Base-by-base conservation (phyloP, 2,329 filamentous ascomycete species). In the Mycosphaerella arachidis region DNA sequence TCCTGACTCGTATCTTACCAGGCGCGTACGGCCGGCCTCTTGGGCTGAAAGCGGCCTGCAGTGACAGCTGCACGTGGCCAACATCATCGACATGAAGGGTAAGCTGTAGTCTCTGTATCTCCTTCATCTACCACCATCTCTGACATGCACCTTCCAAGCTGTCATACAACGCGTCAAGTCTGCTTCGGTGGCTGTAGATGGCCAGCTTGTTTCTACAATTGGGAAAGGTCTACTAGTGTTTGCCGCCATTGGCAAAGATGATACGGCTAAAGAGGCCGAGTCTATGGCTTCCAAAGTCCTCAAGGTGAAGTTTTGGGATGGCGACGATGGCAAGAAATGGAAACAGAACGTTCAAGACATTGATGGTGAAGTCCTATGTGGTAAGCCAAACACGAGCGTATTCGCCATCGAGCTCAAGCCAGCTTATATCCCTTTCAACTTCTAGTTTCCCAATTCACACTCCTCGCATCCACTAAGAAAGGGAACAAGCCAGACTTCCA, bases 401-500 rank as follows among this genome's bases (percentile, higher is more conserved):
- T 33, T 51, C 37, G 10, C 59, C 52, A 53, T 55, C 56, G 52
- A 60, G 48, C 55, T 53, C 55, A 27, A 12, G 29, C 40, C 46
- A 48, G 35, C 40, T 48, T 54, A 53, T 55, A 20, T 58, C 66
- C 54, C 55, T 33, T 24, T 55, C 55, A 63, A 35, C 57, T 24
- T 10, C 53, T 45, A 95, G 93, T 99, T 50, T 97, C 94, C 13
- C 94, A 99, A 77, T 99, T 99, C 73, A 99, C 94, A 2, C 84
- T 99, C 9, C 83, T 96, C 53, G 95, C 92, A 51, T 89, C 88
- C 50, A 92, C 92, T n/a, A 96, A 92, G 72, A 97, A 97, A 76
- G 93, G 93, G 63, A 92, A 86, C 72, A 97, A 96, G 75, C 95
- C 94, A 35, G 90, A 95, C 73, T 99, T 99, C 70, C 93, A 96